Evolutionary conservation across 495 filamentous ascomycete species (phyloP).

Genomic region (Hypoxylon perforatum): DNA sequence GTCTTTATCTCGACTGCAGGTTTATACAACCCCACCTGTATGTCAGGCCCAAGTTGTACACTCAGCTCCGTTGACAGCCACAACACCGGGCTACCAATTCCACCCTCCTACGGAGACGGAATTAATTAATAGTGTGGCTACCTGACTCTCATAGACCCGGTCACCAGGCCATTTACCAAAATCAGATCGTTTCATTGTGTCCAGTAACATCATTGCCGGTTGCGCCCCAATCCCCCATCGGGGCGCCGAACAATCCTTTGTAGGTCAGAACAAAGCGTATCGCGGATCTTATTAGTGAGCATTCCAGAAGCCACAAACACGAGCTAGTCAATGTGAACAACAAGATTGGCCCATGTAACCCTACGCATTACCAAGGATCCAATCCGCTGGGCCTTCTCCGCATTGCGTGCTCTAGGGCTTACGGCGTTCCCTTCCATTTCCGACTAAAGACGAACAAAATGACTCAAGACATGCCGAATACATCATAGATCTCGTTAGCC

Average conservation of each 20-base stretch:
- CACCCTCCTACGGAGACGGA: not conserved
- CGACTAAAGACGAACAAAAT: conserved; percentile 13
- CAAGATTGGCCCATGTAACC: conserved; percentile 26
- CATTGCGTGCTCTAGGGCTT: conserved; percentile 11
- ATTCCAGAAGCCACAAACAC: conserved; percentile 21
- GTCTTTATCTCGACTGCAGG: conserved; percentile 1
- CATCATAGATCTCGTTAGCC: not conserved
- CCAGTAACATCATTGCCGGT: conserved; percentile 28
- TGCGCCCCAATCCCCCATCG: not conserved
- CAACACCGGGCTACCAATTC: not conserved
- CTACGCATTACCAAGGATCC: conserved; percentile 20
- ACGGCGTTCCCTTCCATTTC: not conserved
- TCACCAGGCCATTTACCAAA: conserved; percentile 13
- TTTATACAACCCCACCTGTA: not conserved
- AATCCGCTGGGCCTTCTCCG: conserved; percentile 39
- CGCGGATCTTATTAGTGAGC: conserved; percentile 2
- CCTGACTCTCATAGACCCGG: not conserved
- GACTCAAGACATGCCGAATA: conserved; percentile 11
- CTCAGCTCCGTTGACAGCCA: not conserved
- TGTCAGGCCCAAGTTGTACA: too few relatives aligned
- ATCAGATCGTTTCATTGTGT: not conserved
- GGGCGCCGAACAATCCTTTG: conserved; percentile 4
- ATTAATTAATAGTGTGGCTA: not conserved
- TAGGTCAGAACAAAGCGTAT: conserved; percentile 5
- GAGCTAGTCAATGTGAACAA: conserved; percentile 18